Conservation (phyloP, 495 filamentous ascomycete genomes). For the Penicillium coffeae region DNA sequence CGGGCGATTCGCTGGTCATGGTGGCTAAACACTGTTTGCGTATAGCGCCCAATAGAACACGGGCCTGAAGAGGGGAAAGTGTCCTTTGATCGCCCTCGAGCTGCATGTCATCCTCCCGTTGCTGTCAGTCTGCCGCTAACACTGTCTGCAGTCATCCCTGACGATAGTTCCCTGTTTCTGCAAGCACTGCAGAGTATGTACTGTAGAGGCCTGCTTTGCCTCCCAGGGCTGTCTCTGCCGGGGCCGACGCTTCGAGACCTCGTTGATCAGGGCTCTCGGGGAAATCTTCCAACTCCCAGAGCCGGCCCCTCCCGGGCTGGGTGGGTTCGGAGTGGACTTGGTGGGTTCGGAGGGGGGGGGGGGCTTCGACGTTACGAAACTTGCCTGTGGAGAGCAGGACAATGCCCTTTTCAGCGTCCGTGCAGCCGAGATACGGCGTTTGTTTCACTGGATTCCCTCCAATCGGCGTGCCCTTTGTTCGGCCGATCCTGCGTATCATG, state of each 20-base stretch:
- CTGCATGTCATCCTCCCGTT: slow-evolving; percentile 26
- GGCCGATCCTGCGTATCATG: no score
- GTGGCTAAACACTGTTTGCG: slow-evolving; percentile 16
- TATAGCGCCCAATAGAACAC: slow-evolving; percentile 5
- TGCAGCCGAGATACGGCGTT: slow-evolving; percentile 46
- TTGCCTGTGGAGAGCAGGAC: neutral
- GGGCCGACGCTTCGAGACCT: no score
- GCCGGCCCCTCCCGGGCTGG: slow-evolving; percentile 34
- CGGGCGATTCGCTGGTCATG: slow-evolving; percentile 1
- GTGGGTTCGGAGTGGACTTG: slow-evolving; percentile 16
- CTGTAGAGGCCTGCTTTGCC: no score
- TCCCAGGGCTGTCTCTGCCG: no score
- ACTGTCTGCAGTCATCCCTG: neutral
- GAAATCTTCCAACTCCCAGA: neutral
- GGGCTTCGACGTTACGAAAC: neutral
- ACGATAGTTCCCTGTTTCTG: neutral
- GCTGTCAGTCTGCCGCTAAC: slow-evolving; percentile 6
- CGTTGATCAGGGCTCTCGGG: neutral
- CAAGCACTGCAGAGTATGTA: neutral
- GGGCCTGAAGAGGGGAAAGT: slow-evolving; percentile 13
- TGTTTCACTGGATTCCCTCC: slow-evolving; percentile 30
- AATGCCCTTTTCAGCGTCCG: slow-evolving; percentile 17
- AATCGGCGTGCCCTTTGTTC: slow-evolving; percentile 2
- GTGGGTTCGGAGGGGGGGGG: neutral
- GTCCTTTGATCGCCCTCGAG: slow-evolving; percentile 18